Conservation (phyloP, 106 monocot species). For the Dioscorea zingiberensis region DNA sequence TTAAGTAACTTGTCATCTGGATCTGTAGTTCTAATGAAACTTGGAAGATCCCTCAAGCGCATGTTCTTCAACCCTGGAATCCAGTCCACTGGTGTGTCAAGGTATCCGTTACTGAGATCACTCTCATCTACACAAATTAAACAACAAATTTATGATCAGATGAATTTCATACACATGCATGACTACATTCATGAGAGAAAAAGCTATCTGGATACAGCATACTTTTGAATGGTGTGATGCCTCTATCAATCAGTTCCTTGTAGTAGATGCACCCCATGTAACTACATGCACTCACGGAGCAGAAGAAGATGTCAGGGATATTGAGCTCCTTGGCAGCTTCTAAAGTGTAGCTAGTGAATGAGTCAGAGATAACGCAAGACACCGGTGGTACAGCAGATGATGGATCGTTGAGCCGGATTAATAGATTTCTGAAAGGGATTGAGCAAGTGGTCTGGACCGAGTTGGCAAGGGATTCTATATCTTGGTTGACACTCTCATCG, state of each 20-base stretch:
- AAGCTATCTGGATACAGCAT: too few species aligned
- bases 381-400: conserved; percentile 5
- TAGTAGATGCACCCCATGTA: neutral
- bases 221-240: neutral
- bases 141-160: neutral
- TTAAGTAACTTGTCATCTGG: conserved; percentile 20
- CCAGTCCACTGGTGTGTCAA: conserved; percentile 35
- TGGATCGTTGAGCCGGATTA: neutral
- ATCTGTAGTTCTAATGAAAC: conserved; percentile 30
- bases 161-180: too few species aligned
- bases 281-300: conserved; percentile 1
- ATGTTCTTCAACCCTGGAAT: conserved; percentile 39
- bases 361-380: conserved; percentile 2
- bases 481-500: conserved; percentile 1
- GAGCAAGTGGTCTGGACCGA: neutral
- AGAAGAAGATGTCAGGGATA: neutral
- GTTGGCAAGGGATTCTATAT: neutral
- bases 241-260: conserved; percentile 1
- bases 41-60: conserved; percentile 36
- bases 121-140: conserved; percentile 13
- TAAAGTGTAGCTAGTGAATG: neutral
- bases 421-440: neutral
- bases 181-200: too few species aligned
- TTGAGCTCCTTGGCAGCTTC: neutral
- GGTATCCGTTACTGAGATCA: conserved; percentile 32